These are phyloP conservation scores for Mycena filopes DNA, from an alignment of 768 basidiomycete genomes.

Conservation along the genomic window DNA sequence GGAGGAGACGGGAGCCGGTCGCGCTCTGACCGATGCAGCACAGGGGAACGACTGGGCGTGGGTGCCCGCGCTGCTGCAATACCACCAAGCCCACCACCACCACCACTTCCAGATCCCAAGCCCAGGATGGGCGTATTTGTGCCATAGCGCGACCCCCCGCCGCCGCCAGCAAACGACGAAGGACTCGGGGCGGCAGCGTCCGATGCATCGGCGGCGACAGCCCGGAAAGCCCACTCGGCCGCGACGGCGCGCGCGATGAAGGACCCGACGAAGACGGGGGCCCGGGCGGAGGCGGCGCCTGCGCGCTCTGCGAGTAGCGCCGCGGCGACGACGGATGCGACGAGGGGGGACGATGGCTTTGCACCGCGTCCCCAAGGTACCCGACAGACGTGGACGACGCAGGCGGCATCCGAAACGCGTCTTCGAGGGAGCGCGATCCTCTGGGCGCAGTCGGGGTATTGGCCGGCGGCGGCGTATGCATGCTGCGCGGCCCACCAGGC, in stretches of 20 bases:
- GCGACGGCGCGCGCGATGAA: slow-evolving; percentile 38
- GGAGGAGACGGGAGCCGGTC: slow-evolving; percentile 29
- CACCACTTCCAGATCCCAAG: slow-evolving; percentile 28
- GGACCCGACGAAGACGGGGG: slow-evolving; percentile 19
- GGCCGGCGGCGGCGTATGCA: slow-evolving; percentile 35
- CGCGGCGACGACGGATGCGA: slow-evolving; percentile 33
- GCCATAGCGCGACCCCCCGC: slow-evolving; percentile 31
- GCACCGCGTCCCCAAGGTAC: slow-evolving; percentile 36
- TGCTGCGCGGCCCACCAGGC: slow-evolving; percentile 29
- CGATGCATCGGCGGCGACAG: slow-evolving; percentile 32
- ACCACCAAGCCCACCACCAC: slow-evolving; percentile 13
- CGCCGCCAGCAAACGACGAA: slow-evolving; percentile 33
- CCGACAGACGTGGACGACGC: slow-evolving; percentile 38
- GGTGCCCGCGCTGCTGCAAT: slow-evolving; percentile 25
- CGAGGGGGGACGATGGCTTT: slow-evolving; percentile 27
- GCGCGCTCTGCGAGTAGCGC: slow-evolving; percentile 33
- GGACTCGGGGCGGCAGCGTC: slow-evolving; percentile 39
- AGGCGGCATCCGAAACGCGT: slow-evolving; percentile 45
- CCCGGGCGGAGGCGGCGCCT: slow-evolving; percentile 31
- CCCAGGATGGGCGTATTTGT: slow-evolving; percentile 27
- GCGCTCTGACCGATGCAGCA: slow-evolving; percentile 30
- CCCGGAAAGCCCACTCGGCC: slow-evolving; percentile 23
- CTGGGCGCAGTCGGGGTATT: slow-evolving; percentile 48
- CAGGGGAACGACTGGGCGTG: slow-evolving; percentile 30
- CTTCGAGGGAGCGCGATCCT: slow-evolving; percentile 38